Evolutionary conservation across 2,329 filamentous ascomycete genomes (phyloP).

Genomic region (Aspergillus intermedius): DNA sequence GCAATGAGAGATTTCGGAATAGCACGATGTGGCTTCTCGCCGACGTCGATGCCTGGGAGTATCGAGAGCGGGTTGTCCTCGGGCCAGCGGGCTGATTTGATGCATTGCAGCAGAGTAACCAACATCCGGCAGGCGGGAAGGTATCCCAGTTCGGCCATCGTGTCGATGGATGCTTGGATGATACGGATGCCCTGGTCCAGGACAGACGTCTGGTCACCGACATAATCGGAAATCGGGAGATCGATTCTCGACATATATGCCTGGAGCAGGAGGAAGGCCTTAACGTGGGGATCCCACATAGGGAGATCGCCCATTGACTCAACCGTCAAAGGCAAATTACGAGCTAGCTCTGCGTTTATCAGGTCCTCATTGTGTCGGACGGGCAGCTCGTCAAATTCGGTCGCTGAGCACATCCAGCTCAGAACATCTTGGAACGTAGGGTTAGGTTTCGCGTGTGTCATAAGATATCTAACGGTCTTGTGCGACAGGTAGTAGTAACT

Average conservation of each 20-base stretch:
- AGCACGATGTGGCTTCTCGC: slow-evolving; percentile 12
- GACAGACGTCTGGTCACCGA: slow-evolving; percentile 82
- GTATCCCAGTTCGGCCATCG: slow-evolving; percentile 82
- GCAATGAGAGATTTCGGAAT: slow-evolving; percentile 26
- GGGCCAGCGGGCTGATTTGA: slow-evolving; percentile 91
- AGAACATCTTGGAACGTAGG: slow-evolving; percentile 77
- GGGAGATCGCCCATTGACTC: slow-evolving; percentile 61
- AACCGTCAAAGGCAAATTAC: slow-evolving; percentile 66
- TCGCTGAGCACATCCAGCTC: slow-evolving; percentile 86
- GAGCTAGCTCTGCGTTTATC: slow-evolving; percentile 84
- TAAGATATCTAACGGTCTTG: slow-evolving; percentile 82
- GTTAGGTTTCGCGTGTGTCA: slow-evolving; percentile 65
- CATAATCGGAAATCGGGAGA: slow-evolving; percentile 92
- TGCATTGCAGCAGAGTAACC: slow-evolving; percentile 78
- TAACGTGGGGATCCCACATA: slow-evolving; percentile 98
- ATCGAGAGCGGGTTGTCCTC: slow-evolving; percentile 72
- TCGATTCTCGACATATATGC: slow-evolving; percentile 91
- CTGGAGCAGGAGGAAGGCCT: slow-evolving; percentile 87
- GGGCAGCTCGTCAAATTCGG: slow-evolving; percentile 94
- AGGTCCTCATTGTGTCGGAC: slow-evolving; percentile 98
- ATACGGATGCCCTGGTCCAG: slow-evolving; percentile 96
- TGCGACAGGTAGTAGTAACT: slow-evolving; percentile 98
- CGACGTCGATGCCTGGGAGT: slow-evolving; percentile 59
- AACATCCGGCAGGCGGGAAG: slow-evolving; percentile 71
- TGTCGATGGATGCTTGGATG: slow-evolving; percentile 89